Evolutionary conservation across 2,329 filamentous ascomycete genomes (phyloP), one percentile per base, ranked within the genome.

Genomic region (Orbilia javanica): DNA sequence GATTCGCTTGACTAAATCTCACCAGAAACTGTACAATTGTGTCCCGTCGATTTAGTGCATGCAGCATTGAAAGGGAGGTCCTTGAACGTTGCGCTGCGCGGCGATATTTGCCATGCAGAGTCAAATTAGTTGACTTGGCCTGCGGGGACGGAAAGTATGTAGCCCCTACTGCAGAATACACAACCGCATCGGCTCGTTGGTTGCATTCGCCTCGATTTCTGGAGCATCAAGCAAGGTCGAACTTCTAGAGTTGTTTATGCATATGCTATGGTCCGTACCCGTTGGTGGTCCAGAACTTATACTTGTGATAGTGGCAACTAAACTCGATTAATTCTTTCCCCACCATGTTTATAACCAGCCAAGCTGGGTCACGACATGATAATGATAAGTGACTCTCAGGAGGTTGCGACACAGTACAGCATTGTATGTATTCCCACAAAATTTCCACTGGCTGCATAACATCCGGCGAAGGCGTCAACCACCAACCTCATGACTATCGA

Each of bases 1-100:
- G 57, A 70, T 71, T 71, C 57, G 65, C 57, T 42, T 44, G 50
- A 71, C 44, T 67, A 62, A 50, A 66, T 73, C 69, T 73, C 60
- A 44, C 69, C 48, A 44, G 48, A 42, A 70, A 44, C 46, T 70
- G 66, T 62, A 50, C 39, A 29, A 48, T 31, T 50, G 66, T 62
- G 48, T 62, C 68, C 55, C 55, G 52, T 71, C 55, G 46, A 72
- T 72, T 72, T 57, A 60, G 39, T 52, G 39, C 36, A 60, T 73
- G 69, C 69, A 73, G 50, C 8, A 27, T 34, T 55, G 57, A 60
- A 73, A 36, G 68, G 60, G 48, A 60, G 46, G 55, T 48, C 69
- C 60, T 66, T 73, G 69, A 66, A 73, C 55, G 27, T 62, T 66
- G 60, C 69, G 31, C 67, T 65, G 48, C 57, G 55, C 31, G 57